Percentiles rank a stretch among this genome's conserved stretches.
These are phyloP conservation scores for Adenanthera pavonina DNA, from an alignment of 306 rosid genomes.

Conservation along the genomic window DNA sequence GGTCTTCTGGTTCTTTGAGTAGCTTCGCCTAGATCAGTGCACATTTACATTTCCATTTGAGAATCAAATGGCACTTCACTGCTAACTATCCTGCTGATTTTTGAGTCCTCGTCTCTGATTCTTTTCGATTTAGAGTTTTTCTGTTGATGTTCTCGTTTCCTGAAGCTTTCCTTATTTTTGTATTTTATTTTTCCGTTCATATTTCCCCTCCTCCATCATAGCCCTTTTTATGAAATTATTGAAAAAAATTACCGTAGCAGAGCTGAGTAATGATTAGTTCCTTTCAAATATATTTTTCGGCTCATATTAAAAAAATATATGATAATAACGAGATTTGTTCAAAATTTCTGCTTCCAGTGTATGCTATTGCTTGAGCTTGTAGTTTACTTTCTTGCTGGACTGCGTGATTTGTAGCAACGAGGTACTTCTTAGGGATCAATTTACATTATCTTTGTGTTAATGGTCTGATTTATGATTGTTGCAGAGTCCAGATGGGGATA, in stretches of 20 bases:
- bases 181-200: conserved; percentile 4
- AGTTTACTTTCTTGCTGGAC: neutral
- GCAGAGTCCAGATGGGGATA: conserved; percentile 99
- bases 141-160: conserved; percentile 32
- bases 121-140: conserved; percentile 25
- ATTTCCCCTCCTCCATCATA: conserved; percentile 27
- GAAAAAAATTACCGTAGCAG: conserved; percentile 33
- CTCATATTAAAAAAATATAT: conserved; percentile 2
- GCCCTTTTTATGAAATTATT: conserved; percentile 35
- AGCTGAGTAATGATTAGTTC: conserved; percentile 36
- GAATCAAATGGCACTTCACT: conserved; percentile 24
- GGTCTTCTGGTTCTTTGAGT: neutral
- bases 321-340: neutral
- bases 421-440: neutral
- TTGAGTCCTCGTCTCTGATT: neutral
- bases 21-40: neutral
- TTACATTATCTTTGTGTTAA: conserved; percentile 10
- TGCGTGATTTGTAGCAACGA: neutral
- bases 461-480: conserved; percentile 38
- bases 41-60: conserved; percentile 15
- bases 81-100: conserved; percentile 1
- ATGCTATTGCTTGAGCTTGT: neutral
- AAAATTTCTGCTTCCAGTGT: neutral
- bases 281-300: neutral
- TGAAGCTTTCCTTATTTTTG: neutral